Conservation (phyloP, 352 stramenopile genomes). For the Phytophthora ramorum region DNA sequence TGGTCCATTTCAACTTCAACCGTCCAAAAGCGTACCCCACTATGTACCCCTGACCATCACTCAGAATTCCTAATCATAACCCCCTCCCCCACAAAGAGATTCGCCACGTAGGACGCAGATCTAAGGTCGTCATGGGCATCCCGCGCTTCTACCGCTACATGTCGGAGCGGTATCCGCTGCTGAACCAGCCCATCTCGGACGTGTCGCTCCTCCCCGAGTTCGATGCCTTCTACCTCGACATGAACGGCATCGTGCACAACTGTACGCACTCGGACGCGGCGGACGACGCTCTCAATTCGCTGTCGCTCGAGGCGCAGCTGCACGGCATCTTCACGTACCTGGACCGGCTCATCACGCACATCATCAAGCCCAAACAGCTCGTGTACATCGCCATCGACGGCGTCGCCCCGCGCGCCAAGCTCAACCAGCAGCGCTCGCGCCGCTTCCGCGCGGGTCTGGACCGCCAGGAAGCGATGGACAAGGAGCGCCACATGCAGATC, state of each 20-base stretch:
- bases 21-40: neutral
- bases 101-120: conserved; percentile 8
- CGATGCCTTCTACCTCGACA: conserved; percentile 99
- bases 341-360: conserved; percentile 96
- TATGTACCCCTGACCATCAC: neutral
- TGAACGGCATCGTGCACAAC: conserved; percentile 99
- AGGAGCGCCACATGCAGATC: conserved; percentile 74
- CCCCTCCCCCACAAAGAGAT: conserved; percentile 6
- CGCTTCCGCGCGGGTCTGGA: conserved; percentile 93
- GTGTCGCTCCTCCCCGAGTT: conserved; percentile 98
- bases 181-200: conserved; percentile 98
- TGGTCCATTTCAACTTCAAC: neutral
- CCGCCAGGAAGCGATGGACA: conserved; percentile 71
- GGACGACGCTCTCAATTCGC: conserved; percentile 90
- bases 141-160: conserved; percentile 95
- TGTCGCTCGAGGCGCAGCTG: conserved; percentile 96
- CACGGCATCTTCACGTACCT: conserved; percentile 92
- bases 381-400: conserved; percentile 99
- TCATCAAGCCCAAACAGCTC: conserved; percentile 97
- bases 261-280: conserved; percentile 97
- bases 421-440: conserved; percentile 99
- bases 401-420: conserved; percentile 98
- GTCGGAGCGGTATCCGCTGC: conserved; percentile 97
- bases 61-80: neutral
- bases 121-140: conserved; percentile 78